These are phyloP conservation scores for Euphorbia tirucalli DNA, from an alignment of 345 rosid genomes.

Conservation along the genomic window DNA sequence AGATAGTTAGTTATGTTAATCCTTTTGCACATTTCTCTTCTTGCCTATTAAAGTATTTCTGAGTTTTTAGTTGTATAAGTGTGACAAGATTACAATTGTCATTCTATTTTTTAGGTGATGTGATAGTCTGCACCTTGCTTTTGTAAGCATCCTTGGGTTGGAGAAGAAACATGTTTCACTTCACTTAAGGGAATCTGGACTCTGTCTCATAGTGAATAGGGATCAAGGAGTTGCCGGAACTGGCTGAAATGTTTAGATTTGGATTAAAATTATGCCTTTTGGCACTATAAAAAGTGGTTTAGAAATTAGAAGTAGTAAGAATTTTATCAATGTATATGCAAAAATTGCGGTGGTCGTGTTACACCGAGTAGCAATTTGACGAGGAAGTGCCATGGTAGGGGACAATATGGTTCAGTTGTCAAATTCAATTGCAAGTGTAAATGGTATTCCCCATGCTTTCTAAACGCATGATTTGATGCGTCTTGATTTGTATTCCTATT, in stretches of 20 bases:
- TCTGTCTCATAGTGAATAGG: neutral
- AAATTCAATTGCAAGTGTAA: neutral
- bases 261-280: neutral
- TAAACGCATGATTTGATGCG: neutral
- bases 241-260: neutral
- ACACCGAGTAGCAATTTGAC: neutral
- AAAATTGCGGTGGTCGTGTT: neutral
- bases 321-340: neutral
- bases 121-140: no score
- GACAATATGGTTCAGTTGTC: neutral
- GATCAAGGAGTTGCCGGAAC: constrained; percentile 7
- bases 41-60: no score
- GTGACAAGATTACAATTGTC: no score
- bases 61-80: no score
- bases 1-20: neutral
- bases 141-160: no score
- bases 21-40: no score
- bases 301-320: neutral
- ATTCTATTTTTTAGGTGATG: no score
- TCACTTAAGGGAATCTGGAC: neutral
- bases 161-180: neutral
- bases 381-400: neutral
- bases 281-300: neutral
- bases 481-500: neutral
- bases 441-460: neutral